These are phyloP conservation scores for Schwanniomyces occidentalis DNA, from an alignment of 805 yeast genomes.

Conservation along the genomic window DNA sequence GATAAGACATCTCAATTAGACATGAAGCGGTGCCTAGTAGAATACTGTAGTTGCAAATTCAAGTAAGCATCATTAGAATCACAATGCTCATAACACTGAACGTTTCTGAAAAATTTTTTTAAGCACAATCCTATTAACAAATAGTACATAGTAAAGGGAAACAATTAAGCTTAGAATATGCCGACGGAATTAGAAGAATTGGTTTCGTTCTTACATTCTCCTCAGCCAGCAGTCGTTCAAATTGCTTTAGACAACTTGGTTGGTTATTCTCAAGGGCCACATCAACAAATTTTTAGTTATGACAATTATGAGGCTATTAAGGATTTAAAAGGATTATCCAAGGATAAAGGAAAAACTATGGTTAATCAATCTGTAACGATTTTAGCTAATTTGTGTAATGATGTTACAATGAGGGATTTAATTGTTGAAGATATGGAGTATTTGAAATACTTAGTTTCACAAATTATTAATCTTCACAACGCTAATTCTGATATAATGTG, in stretches of 20 bases:
- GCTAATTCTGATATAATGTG: slow-evolving; percentile 77
- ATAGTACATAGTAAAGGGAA: too few relatives aligned
- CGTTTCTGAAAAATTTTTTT: too few relatives aligned
- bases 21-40: too few relatives aligned
- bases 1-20: too few relatives aligned
- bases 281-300: slow-evolving; percentile 63
- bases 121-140: too few relatives aligned
- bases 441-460: slow-evolving; percentile 45
- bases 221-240: slow-evolving; percentile 75
- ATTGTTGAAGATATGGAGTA: slow-evolving; percentile 67
- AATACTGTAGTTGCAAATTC: too few relatives aligned
- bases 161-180: slow-evolving; percentile 21
- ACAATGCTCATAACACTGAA: too few relatives aligned
- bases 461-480: slow-evolving; percentile 56
- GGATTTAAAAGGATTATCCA: slow-evolving; percentile 64
- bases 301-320: slow-evolving; percentile 69
- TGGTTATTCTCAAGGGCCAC: slow-evolving; percentile 74
- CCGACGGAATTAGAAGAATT: slow-evolving; percentile 52
- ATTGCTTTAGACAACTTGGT: slow-evolving; percentile 84
- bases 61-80: too few relatives aligned
- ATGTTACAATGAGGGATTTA: slow-evolving; percentile 57
- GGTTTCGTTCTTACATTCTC: slow-evolving; percentile 78
- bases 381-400: slow-evolving; percentile 80
- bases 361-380: slow-evolving; percentile 75
- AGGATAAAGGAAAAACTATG: slow-evolving; percentile 52